Evolutionary conservation across 495 filamentous ascomycete genomes (phyloP).

Genomic region (Penicillium herquei): DNA sequence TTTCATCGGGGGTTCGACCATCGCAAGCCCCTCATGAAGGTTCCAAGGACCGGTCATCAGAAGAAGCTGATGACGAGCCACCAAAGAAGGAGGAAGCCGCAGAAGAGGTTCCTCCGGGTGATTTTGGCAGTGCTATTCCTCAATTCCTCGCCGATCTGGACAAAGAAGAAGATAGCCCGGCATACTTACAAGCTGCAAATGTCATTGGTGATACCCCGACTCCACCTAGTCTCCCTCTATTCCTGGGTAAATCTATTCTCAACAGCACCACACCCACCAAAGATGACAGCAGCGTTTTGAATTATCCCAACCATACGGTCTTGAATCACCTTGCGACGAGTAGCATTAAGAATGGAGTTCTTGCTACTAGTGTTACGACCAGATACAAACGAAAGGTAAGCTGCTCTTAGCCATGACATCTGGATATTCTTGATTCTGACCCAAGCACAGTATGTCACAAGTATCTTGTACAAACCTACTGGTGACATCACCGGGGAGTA

Average conservation of each 20-base stretch:
- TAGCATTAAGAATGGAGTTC: slow-evolving; percentile 92
- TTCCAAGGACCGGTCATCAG: slow-evolving; percentile 33
- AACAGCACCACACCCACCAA: slow-evolving; percentile 90
- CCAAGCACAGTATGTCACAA: slow-evolving; percentile 80
- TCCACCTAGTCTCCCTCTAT: slow-evolving; percentile 84
- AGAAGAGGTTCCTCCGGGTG: slow-evolving; percentile 45
- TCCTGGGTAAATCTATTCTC: slow-evolving; percentile 90
- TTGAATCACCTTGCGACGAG: slow-evolving; percentile 97
- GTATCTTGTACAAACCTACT: slow-evolving; percentile 95
- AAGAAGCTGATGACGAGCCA: slow-evolving; percentile 40
- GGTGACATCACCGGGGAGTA: slow-evolving; percentile 39
- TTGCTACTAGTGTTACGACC: slow-evolving; percentile 96
- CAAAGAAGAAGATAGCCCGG: slow-evolving; percentile 69
- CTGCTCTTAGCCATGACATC: neutral
- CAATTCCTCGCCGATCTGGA: slow-evolving; percentile 85
- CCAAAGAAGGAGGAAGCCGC: slow-evolving; percentile 47
- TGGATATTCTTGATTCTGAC: slow-evolving; percentile 6
- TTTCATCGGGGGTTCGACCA: slow-evolving; percentile 42
- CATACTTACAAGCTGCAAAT: slow-evolving; percentile 65
- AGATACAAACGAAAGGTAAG: slow-evolving; percentile 93
- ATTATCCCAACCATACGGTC: slow-evolving; percentile 95
- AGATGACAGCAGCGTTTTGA: slow-evolving; percentile 94
- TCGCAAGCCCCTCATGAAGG: slow-evolving; percentile 44
- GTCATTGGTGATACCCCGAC: slow-evolving; percentile 72
- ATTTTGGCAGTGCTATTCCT: slow-evolving; percentile 64